These are phyloP conservation scores for Macaranga tanarius DNA, from an alignment of 441 rosid species.

Conservation along the genomic window DNA sequence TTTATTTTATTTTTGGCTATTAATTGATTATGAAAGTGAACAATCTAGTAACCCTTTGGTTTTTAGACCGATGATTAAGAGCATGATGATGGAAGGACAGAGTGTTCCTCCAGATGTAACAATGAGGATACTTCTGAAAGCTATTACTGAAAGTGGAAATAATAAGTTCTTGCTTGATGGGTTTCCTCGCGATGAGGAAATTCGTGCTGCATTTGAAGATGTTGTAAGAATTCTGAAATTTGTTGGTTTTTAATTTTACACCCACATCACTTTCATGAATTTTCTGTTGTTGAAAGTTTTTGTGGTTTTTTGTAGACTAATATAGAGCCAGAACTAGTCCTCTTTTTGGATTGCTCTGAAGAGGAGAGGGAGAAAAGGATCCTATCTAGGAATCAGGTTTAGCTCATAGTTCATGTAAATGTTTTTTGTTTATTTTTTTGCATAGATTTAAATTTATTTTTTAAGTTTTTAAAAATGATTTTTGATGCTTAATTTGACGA, in stretches of 20 bases:
- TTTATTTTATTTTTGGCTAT: neutral
- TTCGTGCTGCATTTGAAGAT: constrained; percentile 58
- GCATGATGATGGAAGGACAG: constrained; percentile 22
- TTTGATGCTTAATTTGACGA: neutral
- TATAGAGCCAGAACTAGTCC: constrained; percentile 57
- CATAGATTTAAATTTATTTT: too few species aligned
- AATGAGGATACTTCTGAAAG: constrained; percentile 40
- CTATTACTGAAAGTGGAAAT: constrained; percentile 48
- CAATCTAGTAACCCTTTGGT: neutral
- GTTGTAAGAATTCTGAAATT: constrained; percentile 42
- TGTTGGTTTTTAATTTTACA: neutral
- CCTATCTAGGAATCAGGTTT: constrained; percentile 61
- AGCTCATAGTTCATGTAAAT: neutral
- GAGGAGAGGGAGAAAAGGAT: constrained; percentile 66
- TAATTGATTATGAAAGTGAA: neutral
- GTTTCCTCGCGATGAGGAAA: constrained; percentile 77
- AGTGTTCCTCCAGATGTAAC: constrained; percentile 13
- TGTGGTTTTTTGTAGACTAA: constrained; percentile 41
- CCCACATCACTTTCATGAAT: too few species aligned
- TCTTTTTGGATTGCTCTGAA: constrained; percentile 64
- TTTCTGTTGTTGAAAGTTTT: neutral
- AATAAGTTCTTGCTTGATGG: constrained; percentile 76
- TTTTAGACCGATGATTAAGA: neutral
- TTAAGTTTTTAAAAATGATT: neutral
- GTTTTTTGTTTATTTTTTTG: neutral